These are phyloP conservation scores for Corniculantispora saksenae DNA, from an alignment of 2,329 filamentous ascomycete species.

Conservation along the genomic window DNA sequence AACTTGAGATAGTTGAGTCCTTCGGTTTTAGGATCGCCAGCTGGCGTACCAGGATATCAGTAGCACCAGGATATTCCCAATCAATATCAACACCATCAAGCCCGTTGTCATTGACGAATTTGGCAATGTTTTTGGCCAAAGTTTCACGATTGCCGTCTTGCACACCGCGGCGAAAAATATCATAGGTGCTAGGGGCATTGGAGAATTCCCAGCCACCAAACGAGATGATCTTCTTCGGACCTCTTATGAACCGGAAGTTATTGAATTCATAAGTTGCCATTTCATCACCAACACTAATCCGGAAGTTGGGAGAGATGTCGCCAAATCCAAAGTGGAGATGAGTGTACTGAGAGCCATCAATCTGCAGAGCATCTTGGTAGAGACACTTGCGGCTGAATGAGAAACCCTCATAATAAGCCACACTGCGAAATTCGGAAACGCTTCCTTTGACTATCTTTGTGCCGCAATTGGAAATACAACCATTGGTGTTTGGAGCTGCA, in stretches of 20 bases:
- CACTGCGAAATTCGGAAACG: slow-evolving; percentile 26
- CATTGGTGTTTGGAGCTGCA: slow-evolving; percentile 5
- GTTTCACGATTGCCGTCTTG: slow-evolving; percentile 31
- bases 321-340: slow-evolving; percentile 31
- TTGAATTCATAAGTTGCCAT: slow-evolving; percentile 30
- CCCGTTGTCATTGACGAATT: slow-evolving; percentile 36
- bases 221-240: slow-evolving; percentile 39
- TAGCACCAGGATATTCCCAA: slow-evolving; percentile 23
- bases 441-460: slow-evolving; percentile 4
- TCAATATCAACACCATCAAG: slow-evolving; percentile 40
- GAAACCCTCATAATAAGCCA: slow-evolving; percentile 28
- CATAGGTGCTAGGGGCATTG: slow-evolving; percentile 36
- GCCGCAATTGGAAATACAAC: slow-evolving; percentile 19
- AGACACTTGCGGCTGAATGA: slow-evolving; percentile 22
- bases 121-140: slow-evolving; percentile 32
- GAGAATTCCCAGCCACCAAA: slow-evolving; percentile 49
- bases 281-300: slow-evolving; percentile 25
- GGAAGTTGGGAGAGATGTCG: slow-evolving; percentile 25
- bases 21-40: slow-evolving; percentile 26
- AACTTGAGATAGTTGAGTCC: slow-evolving; percentile 36
- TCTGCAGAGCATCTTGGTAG: slow-evolving; percentile 27
- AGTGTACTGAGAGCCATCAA: slow-evolving; percentile 22
- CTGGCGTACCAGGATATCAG: slow-evolving; percentile 31
- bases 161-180: slow-evolving; percentile 37
- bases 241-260: slow-evolving; percentile 27